A percentile compares a stretch with the other conserved stretches of the same genome.
Evolutionary conservation across 2,329 filamentous ascomycete species (phyloP).

Genomic region (Ophiostoma himal-ulmi): DNA sequence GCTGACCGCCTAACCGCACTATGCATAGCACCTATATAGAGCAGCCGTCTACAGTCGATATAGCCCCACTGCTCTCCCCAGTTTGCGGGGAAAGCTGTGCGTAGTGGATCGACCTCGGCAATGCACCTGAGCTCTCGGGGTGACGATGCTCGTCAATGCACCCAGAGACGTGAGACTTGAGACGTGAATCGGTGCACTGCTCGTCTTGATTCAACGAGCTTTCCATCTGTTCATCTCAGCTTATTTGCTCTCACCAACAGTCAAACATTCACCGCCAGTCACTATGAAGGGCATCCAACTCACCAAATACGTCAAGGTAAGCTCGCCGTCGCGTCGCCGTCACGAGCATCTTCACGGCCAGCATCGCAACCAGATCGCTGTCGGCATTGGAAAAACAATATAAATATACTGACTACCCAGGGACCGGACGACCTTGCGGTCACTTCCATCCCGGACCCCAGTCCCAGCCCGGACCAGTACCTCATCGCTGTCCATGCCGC

Average conservation of each 20-base stretch:
- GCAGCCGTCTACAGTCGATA: background rate
- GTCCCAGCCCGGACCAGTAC: conserved; percentile 68
- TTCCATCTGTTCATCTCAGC: background rate
- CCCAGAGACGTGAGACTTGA: background rate
- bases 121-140: background rate
- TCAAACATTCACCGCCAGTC: background rate
- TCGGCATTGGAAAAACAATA: background rate
- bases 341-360: background rate
- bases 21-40: background rate
- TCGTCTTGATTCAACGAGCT: background rate
- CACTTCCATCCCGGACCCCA: conserved; percentile 66
- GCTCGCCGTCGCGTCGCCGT: background rate
- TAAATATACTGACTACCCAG: conserved; percentile 38
- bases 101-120: conserved; percentile 14
- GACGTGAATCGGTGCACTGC: background rate
- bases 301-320: conserved; percentile 34
- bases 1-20: background rate
- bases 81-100: conserved; percentile 8
- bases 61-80: background rate
- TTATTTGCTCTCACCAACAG: background rate
- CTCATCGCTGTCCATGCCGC: conserved; percentile 79
- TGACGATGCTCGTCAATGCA: background rate
- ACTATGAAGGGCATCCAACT: conserved; percentile 35
- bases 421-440: conserved; percentile 74
- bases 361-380: too few relatives aligned